Evolutionary conservation across 495 filamentous ascomycete species (phyloP).

Genomic region (Xylaria cubensis): DNA sequence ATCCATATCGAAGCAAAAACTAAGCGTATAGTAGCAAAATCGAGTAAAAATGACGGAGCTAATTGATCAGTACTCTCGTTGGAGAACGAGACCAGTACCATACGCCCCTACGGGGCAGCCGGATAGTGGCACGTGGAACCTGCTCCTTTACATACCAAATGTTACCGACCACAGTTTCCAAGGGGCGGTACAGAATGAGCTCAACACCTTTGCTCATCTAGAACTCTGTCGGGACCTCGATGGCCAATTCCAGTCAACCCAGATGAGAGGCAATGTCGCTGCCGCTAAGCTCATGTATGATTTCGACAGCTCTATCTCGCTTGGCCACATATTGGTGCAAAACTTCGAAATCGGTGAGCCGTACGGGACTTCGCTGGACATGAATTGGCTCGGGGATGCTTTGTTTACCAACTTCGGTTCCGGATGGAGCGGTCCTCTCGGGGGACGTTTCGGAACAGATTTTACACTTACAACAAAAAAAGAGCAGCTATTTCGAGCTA

Average conservation of each 20-base stretch:
- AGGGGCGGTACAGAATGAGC: neutral
- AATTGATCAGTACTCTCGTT: neutral
- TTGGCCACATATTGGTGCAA: neutral
- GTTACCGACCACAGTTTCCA: neutral
- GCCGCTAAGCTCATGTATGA: neutral
- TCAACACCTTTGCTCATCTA: neutral
- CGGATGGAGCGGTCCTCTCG: neutral
- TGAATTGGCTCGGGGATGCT: neutral
- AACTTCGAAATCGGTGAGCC: neutral
- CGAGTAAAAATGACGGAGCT: neutral
- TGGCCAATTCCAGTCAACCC: neutral
- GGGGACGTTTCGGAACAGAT: too few relatives aligned
- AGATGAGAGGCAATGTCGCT: neutral
- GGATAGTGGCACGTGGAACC: neutral
- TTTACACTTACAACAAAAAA: neutral
- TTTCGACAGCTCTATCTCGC: neutral
- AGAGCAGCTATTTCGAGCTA: neutral
- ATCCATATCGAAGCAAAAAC: neutral
- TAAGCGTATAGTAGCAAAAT: neutral
- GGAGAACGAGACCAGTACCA: neutral
- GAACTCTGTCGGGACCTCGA: neutral
- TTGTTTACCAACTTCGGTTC: neutral
- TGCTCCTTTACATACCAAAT: neutral
- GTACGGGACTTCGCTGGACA: neutral
- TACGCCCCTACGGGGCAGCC: neutral